A percentile compares a stretch with the other conserved stretches of the same genome.
Evolutionary conservation across 1,284 basidiomycete genomes (phyloP).

Genomic region (Fomitopsis pinicola): DNA sequence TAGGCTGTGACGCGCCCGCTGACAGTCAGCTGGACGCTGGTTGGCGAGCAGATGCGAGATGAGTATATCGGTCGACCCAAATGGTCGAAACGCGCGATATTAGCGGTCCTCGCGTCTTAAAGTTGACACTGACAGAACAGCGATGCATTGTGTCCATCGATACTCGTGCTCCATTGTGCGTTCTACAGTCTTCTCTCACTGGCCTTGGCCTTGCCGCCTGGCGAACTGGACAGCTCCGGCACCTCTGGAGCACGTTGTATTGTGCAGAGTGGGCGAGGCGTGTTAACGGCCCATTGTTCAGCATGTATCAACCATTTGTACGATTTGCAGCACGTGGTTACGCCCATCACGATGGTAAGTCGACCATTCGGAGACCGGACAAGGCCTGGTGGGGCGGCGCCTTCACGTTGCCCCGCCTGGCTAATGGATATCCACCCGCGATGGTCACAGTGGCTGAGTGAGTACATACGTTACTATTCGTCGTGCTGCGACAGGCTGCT

Average conservation of each 20-base stretch:
- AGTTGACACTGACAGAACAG: neutral
- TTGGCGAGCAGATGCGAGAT: neutral
- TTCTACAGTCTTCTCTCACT: neutral
- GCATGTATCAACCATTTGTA: neutral
- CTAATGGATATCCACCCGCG: neutral
- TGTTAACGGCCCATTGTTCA: neutral
- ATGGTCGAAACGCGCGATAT: neutral
- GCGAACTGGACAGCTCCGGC: neutral
- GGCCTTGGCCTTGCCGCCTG: neutral
- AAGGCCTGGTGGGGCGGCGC: neutral
- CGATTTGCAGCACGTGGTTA: no score
- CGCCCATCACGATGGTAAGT: neutral
- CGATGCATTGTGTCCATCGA: neutral
- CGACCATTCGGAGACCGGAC: neutral
- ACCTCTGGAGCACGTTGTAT: neutral
- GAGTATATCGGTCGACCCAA: neutral
- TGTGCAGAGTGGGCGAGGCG: neutral
- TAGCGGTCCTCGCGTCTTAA: neutral
- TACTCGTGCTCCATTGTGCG: neutral
- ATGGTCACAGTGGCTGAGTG: slow-evolving; percentile 5
- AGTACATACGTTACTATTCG: slow-evolving; percentile 14
- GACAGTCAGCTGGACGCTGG: neutral
- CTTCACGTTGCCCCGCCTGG: neutral
- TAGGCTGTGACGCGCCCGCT: neutral
- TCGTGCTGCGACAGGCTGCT: slow-evolving; percentile 18